Evolutionary conservation across 23 red algal species (phyloP).

Genomic region (Cyanidium caldarium): DNA sequence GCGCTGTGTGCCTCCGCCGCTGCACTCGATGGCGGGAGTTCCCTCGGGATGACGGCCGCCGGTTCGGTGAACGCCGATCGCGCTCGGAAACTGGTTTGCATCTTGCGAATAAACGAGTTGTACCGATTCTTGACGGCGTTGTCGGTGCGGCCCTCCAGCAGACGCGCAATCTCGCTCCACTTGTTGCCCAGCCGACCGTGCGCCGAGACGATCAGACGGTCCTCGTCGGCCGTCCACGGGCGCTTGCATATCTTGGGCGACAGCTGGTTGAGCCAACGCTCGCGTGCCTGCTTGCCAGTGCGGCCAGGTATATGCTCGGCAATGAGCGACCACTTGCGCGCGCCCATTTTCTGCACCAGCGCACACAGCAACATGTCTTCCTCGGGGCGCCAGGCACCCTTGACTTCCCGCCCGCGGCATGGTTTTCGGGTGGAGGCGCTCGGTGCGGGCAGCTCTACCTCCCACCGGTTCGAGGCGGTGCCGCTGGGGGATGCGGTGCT

Average conservation of each 20-base stretch:
- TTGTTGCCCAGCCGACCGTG: conserved; percentile 56
- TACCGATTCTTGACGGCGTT: conserved; percentile 90
- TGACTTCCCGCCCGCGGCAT: conserved; percentile 21
- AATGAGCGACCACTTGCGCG: conserved; percentile 33
- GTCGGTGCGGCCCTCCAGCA: conserved; percentile 68
- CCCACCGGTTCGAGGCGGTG: no score
- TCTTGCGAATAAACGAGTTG: conserved; percentile 25
- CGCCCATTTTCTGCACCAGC: conserved; percentile 25
- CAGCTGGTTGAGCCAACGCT: conserved; percentile 91
- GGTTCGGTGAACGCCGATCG: no score
- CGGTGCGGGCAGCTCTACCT: no score
- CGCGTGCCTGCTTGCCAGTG: conserved; percentile 85
- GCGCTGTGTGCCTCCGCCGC: no score
- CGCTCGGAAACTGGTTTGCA: no score
- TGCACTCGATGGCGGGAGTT: no score
- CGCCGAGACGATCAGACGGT: conserved; percentile 35
- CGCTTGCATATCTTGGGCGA: conserved; percentile 22
- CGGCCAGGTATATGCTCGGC: conserved; percentile 53
- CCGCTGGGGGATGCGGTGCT: no score
- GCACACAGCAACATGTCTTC: conserved; percentile 40
- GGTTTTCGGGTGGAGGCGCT: no score
- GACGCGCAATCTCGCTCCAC: conserved; percentile 58
- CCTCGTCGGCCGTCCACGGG: conserved; percentile 57
- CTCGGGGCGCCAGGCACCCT: conserved; percentile 63
- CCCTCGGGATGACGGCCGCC: no score